phyloP scores from a whole-genome alignment of 768 basidiomycete genomes.

The Mycena venus region DNA sequence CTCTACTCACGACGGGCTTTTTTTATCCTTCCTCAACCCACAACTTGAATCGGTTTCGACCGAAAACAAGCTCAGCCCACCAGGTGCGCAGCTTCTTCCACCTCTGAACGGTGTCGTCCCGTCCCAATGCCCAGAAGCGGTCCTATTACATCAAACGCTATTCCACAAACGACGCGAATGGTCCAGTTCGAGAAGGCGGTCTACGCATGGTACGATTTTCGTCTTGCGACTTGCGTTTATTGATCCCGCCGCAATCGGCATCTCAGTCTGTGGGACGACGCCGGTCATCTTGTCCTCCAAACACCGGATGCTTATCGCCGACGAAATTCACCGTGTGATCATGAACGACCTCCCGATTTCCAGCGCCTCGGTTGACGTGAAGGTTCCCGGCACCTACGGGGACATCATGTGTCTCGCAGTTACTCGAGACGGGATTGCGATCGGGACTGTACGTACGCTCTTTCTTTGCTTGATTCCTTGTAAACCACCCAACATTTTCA shows the following conservation, averaged over 20 bases:
- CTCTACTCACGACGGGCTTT: not conserved
- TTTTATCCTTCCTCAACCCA: not conserved
- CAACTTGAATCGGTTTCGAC: not conserved
- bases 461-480: no score
- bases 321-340: not conserved
- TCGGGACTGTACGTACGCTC: not conserved
- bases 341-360: not conserved
- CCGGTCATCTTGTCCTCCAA: not conserved
- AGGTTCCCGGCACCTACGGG: not conserved
- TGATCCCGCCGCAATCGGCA: not conserved
- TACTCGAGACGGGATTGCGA: not conserved
- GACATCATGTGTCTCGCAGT: not conserved
- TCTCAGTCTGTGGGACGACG: not conserved
- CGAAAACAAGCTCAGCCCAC: not conserved
- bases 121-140: not conserved
- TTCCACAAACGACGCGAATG: not conserved
- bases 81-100: not conserved
- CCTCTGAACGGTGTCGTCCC: not conserved
- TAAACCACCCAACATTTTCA: not conserved
- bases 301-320: not conserved
- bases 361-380: not conserved
- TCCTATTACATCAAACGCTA: not conserved
- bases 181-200: not conserved
- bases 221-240: not conserved
- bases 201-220: not conserved